phyloP scores from a whole-genome alignment of 805 yeast genomes.

The Priceomyces castillae region DNA sequence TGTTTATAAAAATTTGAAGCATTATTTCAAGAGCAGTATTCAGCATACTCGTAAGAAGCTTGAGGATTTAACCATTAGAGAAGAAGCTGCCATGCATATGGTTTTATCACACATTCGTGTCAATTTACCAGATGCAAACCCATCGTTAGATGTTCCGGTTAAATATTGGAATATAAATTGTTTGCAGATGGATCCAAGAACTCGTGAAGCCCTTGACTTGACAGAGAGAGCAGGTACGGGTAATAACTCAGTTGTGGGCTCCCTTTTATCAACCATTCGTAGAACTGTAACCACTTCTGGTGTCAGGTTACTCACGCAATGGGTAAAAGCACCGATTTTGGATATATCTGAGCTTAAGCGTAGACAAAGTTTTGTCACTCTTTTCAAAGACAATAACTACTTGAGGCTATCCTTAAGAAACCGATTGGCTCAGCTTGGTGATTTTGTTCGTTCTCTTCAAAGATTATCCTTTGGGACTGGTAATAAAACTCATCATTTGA shows the following conservation, averaged over 20 bases:
- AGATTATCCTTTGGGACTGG: constrained; percentile 40
- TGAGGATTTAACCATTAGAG: constrained; percentile 39
- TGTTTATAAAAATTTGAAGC: constrained; percentile 28
- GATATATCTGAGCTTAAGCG: constrained; percentile 50
- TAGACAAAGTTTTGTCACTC: constrained; percentile 43
- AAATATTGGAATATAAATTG: constrained; percentile 49
- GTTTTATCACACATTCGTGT: constrained; percentile 63
- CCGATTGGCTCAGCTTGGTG: constrained; percentile 47
- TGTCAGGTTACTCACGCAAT: constrained; percentile 68
- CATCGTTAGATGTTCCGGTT: constrained; percentile 66
- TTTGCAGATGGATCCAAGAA: constrained; percentile 79
- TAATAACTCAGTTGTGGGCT: constrained; percentile 58
- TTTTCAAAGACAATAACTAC: constrained; percentile 24
- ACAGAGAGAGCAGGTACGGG: constrained; percentile 48
- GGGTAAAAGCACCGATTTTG: constrained; percentile 80
- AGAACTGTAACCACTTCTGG: constrained; percentile 83
- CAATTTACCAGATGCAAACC: constrained; percentile 65
- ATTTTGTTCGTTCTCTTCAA: constrained; percentile 59
- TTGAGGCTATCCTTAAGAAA: constrained; percentile 24
- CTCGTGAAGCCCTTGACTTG: constrained; percentile 74
- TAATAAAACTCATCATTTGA: constrained; percentile 28
- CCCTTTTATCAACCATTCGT: constrained; percentile 65
- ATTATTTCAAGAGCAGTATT: constrained; percentile 29
- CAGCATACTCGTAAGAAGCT: constrained; percentile 35
- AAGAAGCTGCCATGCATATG: constrained; percentile 59